Percentiles rank a stretch among this genome's conserved stretches.
Conservation (phyloP, 768 basidiomycete species). For the Panellus pusillus region DNA sequence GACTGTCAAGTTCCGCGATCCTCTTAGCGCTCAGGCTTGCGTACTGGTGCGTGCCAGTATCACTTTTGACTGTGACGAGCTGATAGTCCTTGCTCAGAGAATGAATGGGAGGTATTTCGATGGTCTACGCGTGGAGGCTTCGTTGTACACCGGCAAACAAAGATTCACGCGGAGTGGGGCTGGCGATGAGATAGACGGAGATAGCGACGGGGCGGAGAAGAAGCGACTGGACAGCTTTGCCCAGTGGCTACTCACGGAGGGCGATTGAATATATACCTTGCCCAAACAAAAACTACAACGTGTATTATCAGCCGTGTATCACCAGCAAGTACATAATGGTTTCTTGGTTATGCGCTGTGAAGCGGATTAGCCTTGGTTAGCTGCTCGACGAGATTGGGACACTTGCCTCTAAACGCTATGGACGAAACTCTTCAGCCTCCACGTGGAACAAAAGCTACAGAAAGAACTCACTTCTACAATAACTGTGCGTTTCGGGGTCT, state of each 20-base stretch:
- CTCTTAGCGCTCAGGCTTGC: slow-evolving; percentile 91
- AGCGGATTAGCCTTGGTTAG: too few relatives aligned
- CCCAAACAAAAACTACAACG: not conserved
- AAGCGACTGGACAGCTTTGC: slow-evolving; percentile 87
- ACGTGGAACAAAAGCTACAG: not conserved
- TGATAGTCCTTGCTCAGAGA: slow-evolving; percentile 51
- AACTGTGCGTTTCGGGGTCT: slow-evolving; percentile 54
- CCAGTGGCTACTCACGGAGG: slow-evolving; percentile 81
- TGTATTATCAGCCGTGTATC: slow-evolving; percentile 4
- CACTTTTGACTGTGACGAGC: not conserved
- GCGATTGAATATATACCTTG: slow-evolving; percentile 43
- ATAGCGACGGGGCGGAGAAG: slow-evolving; percentile 75
- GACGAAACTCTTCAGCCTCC: not conserved
- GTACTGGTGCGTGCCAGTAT: slow-evolving; percentile 58
- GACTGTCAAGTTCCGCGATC: slow-evolving; percentile 94
- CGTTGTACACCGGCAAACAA: slow-evolving; percentile 79
- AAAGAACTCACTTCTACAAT: slow-evolving; percentile 66
- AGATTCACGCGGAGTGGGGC: slow-evolving; percentile 75
- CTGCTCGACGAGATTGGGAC: too few relatives aligned
- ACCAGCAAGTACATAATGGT: slow-evolving; percentile 77
- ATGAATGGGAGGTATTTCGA: slow-evolving; percentile 94
- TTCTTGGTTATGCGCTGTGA: slow-evolving; percentile 53
- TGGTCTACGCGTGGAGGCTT: slow-evolving; percentile 79
- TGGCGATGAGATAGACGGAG: slow-evolving; percentile 61
- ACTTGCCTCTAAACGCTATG: slow-evolving; percentile 61